A percentile compares a stretch with the other conserved stretches of the same genome.
Conservation (phyloP, 805 yeast species). For the Saturnispora saitoi region DNA sequence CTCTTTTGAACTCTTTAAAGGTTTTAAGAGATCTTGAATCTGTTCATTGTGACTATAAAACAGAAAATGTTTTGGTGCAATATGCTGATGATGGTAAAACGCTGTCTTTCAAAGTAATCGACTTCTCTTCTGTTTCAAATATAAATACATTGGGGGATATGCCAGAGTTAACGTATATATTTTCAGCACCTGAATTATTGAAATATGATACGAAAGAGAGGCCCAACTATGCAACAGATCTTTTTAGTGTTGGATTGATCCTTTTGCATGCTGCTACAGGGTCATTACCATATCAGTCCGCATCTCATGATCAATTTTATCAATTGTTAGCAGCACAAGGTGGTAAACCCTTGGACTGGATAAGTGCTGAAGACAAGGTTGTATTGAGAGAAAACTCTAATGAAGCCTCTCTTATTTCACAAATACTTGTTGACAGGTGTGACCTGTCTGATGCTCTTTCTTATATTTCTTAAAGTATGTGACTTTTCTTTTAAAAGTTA, state of each 20-base stretch:
- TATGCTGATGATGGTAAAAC: constrained; percentile 23
- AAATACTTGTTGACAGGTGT: constrained; percentile 25
- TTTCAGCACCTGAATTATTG: constrained; percentile 40
- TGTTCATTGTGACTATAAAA: constrained; percentile 42
- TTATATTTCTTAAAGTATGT: background rate
- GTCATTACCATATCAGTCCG: constrained; percentile 32
- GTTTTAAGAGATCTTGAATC: constrained; percentile 23
- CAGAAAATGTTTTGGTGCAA: constrained; percentile 34
- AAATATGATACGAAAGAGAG: constrained; percentile 23
- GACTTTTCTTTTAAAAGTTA: background rate
- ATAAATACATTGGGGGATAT: constrained; percentile 16
- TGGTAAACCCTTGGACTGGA: constrained; percentile 27
- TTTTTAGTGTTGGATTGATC: constrained; percentile 39
- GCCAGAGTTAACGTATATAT: constrained; percentile 33
- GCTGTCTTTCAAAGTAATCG: constrained; percentile 35
- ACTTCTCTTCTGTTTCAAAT: constrained; percentile 35
- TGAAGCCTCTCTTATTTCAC: constrained; percentile 19
- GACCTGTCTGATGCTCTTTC: constrained; percentile 17
- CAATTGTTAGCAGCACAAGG: constrained; percentile 28
- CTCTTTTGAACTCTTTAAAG: constrained; percentile 22
- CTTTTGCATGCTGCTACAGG: constrained; percentile 40
- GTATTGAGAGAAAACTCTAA: constrained; percentile 17
- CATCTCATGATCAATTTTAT: constrained; percentile 24
- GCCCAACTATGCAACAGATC: constrained; percentile 29
- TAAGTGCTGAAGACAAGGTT: constrained; percentile 21